phyloP scores from a whole-genome alignment of 371 early-diverging fungal species.

The Syncephalastrum sp. region DNA sequence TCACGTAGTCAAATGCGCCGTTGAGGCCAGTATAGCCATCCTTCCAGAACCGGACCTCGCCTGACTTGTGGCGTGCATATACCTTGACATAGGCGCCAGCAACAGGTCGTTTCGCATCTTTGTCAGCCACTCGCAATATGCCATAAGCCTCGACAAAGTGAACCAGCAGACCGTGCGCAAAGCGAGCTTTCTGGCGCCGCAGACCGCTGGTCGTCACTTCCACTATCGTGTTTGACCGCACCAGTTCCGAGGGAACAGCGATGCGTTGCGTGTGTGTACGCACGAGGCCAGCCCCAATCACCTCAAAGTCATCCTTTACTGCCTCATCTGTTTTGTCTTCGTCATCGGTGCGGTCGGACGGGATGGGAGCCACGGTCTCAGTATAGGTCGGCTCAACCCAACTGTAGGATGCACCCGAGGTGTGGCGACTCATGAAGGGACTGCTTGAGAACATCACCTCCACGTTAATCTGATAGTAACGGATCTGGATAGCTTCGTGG shows the following conservation, averaged over 20 bases:
- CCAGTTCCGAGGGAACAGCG: constrained; percentile 1
- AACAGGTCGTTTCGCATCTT: constrained; percentile 33
- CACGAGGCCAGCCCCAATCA: constrained; percentile 30
- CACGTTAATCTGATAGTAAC: constrained; percentile 59
- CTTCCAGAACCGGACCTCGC: constrained; percentile 51
- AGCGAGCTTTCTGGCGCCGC: constrained; percentile 41
- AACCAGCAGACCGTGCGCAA: constrained; percentile 42
- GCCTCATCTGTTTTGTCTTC: constrained; percentile 6
- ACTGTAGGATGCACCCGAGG: constrained; percentile 15
- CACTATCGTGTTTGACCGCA: constrained; percentile 25
- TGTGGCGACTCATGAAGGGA: constrained; percentile 32
- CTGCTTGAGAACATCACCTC: constrained; percentile 61
- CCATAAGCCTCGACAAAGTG: constrained; percentile 51
- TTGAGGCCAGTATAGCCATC: constrained; percentile 64
- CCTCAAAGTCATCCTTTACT: constrained; percentile 27
- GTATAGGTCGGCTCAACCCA: constrained; percentile 32
- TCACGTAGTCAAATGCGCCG: constrained; percentile 60
- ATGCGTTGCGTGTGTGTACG: constrained; percentile 1
- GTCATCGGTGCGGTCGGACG: not conserved
- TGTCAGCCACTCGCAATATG: constrained; percentile 45
- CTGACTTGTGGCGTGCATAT: constrained; percentile 45
- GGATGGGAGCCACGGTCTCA: no score
- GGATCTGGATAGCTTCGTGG: constrained; percentile 30
- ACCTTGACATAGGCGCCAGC: constrained; percentile 63
- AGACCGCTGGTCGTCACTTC: constrained; percentile 26